Base-by-base conservation (phyloP, 306 rosid genomes). In the Vigna nakashimae region DNA sequence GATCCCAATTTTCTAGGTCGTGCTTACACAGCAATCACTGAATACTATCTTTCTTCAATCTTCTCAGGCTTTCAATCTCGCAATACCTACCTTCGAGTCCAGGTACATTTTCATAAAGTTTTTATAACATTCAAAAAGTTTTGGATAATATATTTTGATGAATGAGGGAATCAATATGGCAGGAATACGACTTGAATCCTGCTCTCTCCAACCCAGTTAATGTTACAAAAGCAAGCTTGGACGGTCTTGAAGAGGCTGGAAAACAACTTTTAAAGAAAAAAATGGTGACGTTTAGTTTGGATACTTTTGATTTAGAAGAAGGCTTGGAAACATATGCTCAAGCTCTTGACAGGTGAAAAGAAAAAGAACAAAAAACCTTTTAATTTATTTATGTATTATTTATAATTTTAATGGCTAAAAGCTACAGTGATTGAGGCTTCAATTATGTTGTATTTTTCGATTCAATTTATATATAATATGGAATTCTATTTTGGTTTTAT, bases 141-240 rank as follows among this genome's bases (percentile, higher is more conserved):
- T n/a, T n/a, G n/a, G n/a, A n/a, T n/a, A n/a, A n/a, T n/a, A n/a
- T n/a, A n/a, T n/a, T n/a, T n/a, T 12, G 17, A 12, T 24, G 38
- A 58, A 58, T 13, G 1, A 0, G 13, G 12, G 3, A 15, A 30
- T 30, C 2, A 24, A 58, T 58, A 58, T 58, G n/a, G 1, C 7
- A 60, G 66, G 66, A 60, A 60, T 60, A 60, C 32, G 1, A 60
- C 22, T 4, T 60, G 43, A 6, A 9, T 60, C 12, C 11, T 30
- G 7, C 11, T 9, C 0, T 60, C 2, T 0, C 1, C 12, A 1
- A 15, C 5, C 0, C 0, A 2, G 0, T 4, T 14, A 30, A 30
- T 2, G 66, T 15, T 5, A 60, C 43, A 30, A 28, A 5, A 36
- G 26, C 8, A 16, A 63, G n/a, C 69, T 0, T 64, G 69, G 28